phyloP scores from a whole-genome alignment of 495 filamentous ascomycete species.

The Trichocladium antarcticum region DNA sequence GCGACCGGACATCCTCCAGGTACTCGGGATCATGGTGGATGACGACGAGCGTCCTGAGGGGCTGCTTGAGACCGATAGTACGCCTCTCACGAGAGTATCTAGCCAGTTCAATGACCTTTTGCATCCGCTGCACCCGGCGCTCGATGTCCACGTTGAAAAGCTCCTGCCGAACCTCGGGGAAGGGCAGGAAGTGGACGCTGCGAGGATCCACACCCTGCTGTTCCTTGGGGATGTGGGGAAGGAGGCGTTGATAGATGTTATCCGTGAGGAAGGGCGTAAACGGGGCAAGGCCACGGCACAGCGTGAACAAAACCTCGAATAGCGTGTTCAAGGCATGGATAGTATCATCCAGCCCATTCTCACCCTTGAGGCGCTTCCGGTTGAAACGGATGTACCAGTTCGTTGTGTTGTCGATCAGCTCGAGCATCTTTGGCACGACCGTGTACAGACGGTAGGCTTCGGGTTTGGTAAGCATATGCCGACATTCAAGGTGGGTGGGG shows the following conservation, averaged over 20 bases:
- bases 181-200: slow-evolving; percentile 85
- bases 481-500: not conserved
- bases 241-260: slow-evolving; percentile 80
- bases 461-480: slow-evolving; percentile 7
- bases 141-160: slow-evolving; percentile 82
- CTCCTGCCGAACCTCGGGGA: slow-evolving; percentile 77
- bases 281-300: slow-evolving; percentile 76
- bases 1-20: slow-evolving; percentile 72
- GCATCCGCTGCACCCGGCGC: slow-evolving; percentile 80
- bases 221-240: slow-evolving; percentile 48
- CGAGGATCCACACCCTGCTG: slow-evolving; percentile 59
- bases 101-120: slow-evolving; percentile 83
- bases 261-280: slow-evolving; percentile 96
- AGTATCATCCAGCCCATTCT: slow-evolving; percentile 72
- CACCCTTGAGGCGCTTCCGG: slow-evolving; percentile 87
- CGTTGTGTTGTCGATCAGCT: slow-evolving; percentile 86
- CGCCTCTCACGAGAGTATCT: slow-evolving; percentile 77
- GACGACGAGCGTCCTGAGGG: slow-evolving; percentile 79
- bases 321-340: slow-evolving; percentile 85
- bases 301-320: slow-evolving; percentile 90
- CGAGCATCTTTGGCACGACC: slow-evolving; percentile 79
- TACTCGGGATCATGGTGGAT: slow-evolving; percentile 80
- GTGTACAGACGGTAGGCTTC: slow-evolving; percentile 77
- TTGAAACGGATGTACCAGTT: slow-evolving; percentile 99
- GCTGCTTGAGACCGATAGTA: slow-evolving; percentile 76